Conservation (phyloP, 345 rosid species). For the Eucalyptus leucophloia region DNA sequence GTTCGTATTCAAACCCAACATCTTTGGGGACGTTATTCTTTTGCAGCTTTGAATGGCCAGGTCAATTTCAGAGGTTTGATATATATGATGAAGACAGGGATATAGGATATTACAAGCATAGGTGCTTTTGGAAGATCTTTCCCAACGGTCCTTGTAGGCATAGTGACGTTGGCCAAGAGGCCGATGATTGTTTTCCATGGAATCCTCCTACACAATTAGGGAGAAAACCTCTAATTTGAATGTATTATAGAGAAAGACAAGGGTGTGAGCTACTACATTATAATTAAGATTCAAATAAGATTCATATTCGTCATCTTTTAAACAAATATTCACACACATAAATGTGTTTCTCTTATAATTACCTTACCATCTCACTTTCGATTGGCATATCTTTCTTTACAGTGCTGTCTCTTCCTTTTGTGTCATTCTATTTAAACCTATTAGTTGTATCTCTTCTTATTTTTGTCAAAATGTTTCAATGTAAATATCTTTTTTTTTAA, state of each 20-base stretch:
- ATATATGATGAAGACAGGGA: background rate
- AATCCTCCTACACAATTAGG: background rate
- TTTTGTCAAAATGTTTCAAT: background rate
- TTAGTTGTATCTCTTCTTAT: background rate
- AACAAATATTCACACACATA: too few relatives aligned
- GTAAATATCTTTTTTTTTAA: background rate
- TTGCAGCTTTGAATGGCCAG: background rate
- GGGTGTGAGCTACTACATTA: background rate
- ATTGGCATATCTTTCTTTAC: background rate
- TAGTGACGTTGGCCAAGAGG: too few relatives aligned
- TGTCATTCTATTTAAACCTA: background rate
- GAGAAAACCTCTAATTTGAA: background rate
- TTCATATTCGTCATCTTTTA: background rate
- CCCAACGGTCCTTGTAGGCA: background rate
- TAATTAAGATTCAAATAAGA: background rate
- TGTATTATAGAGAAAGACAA: background rate
- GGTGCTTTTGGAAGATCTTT: background rate
- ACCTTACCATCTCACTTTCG: background rate
- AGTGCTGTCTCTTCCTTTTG: background rate
- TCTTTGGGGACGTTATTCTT: background rate
- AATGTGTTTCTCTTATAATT: too few relatives aligned
- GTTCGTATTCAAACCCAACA: background rate
- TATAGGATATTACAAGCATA: background rate
- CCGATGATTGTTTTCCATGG: background rate
- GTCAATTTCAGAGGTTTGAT: background rate